phyloP scores from a whole-genome alignment of 1,139 yeast species.

The Blastobotrys malaysiensis region DNA sequence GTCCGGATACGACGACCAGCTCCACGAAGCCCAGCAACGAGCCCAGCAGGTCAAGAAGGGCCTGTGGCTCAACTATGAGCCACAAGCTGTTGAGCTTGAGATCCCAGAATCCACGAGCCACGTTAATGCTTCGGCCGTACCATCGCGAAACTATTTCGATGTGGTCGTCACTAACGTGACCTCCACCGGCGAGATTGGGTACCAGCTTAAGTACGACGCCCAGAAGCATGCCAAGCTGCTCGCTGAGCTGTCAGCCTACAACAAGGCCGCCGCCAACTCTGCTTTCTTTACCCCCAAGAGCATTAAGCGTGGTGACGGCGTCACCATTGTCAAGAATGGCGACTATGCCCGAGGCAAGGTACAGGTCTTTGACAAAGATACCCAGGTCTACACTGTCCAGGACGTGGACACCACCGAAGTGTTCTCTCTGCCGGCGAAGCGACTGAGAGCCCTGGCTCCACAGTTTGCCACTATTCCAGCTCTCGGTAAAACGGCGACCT shows the following conservation, averaged over 20 bases:
- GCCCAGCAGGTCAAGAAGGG: constrained; percentile 58
- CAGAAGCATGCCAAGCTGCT: constrained; percentile 23
- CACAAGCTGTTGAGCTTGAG: constrained; percentile 31
- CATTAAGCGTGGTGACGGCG: constrained; percentile 50
- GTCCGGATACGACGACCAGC: constrained; percentile 49
- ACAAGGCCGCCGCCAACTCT: constrained; percentile 40
- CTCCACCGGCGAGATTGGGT: constrained; percentile 47
- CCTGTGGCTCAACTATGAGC: constrained; percentile 55
- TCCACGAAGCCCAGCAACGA: constrained; percentile 55
- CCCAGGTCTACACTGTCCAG: constrained; percentile 46
- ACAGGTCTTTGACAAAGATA: constrained; percentile 44
- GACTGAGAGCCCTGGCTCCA: constrained; percentile 52
- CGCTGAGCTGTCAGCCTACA: constrained; percentile 36
- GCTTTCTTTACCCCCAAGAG: constrained; percentile 22
- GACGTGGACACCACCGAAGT: constrained; percentile 64
- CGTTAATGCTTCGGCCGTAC: constrained; percentile 11
- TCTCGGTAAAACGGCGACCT: constrained; percentile 53
- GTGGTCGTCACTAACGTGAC: constrained; percentile 54
- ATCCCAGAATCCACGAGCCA: constrained; percentile 11
- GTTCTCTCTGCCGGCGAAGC: constrained; percentile 43
- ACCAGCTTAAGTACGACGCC: constrained; percentile 37
- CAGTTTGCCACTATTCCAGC: constrained; percentile 47
- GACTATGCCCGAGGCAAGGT: constrained; percentile 61
- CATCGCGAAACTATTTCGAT: constrained; percentile 47
- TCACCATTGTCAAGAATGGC: constrained; percentile 48